These are phyloP conservation scores for Fraxinus anomala DNA, from an alignment of 257 asterid genomes.

Conservation along the genomic window DNA sequence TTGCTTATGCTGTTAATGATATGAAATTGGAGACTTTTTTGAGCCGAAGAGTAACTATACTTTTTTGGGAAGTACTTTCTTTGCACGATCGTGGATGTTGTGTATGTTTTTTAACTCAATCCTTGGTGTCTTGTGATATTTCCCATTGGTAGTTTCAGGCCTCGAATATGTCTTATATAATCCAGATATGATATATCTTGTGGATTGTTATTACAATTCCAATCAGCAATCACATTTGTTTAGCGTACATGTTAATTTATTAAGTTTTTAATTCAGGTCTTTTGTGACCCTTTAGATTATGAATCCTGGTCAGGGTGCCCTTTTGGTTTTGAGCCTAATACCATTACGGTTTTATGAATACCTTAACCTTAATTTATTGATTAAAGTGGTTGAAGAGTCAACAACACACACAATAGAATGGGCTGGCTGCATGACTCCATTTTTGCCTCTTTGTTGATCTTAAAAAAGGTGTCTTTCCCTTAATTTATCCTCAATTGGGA, in stretches of 20 bases:
- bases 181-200: not conserved
- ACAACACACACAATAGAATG: not conserved
- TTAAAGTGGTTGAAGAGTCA: not conserved
- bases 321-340: not conserved
- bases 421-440: not conserved
- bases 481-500: not conserved
- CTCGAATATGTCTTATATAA: not conserved
- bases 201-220: not conserved
- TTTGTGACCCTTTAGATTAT: not conserved
- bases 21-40: not conserved
- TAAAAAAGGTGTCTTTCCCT: not conserved
- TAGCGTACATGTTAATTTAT: not conserved
- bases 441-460: not conserved
- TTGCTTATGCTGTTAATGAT: not conserved
- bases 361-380: not conserved
- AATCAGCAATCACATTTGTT: not conserved
- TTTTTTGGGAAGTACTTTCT: not conserved
- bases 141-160: not conserved
- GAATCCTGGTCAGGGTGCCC: not conserved
- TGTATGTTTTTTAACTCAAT: not conserved
- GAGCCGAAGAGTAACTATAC: not conserved
- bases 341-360: not conserved
- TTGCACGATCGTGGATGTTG: not conserved
- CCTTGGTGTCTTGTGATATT: not conserved
- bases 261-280: not conserved